Base-by-base conservation (phyloP, 176 grass and related monocot genomes). In the Calamus simplicifolius region DNA sequence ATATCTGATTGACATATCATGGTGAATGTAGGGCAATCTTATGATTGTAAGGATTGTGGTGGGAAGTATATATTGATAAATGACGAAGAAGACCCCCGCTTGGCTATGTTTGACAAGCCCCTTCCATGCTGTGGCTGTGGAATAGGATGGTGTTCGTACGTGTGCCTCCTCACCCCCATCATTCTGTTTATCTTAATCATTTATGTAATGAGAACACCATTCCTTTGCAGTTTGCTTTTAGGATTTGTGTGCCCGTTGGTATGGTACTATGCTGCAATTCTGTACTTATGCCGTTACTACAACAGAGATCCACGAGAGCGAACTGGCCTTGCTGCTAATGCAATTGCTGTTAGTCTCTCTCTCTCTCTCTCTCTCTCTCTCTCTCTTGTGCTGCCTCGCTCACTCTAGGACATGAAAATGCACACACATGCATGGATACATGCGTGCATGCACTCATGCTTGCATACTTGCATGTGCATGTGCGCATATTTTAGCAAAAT, bases 61-160 rank as follows among this genome's bases (percentile, higher is more conserved):
- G 93, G 73, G 68, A 88, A 80, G 21, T 98, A 92, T 62, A 56
- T 48, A 17, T 71, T 85, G 16, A 75, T 98, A 54, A 76, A 75
- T 72, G 88, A 98, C 70, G 87, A 85, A 67, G 92, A 97, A 75
- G 82, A 92, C 64, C 93, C 93, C 13, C 79, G 79, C 16, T 38
- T 92, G 63, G 70, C 84, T 29, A 92, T 78, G 67, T 98, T 92
- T 65, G 85, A 98, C 51, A 81, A 79, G 18, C 76, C 75, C 4
- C 88, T 98, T 69, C 88, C 94, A 48, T 93, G 79, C 71, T 98
- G 68, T 50, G 88, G 94, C 63, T 98, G 85, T 62, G 94, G 94
- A 60, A 98, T 98, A 70, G 94, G 94, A 57, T 98, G 94, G 94
- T 92, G 75, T 52, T 85, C 63, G 94, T 98, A 70, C 89, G 94